Base-by-base conservation (phyloP, 1,284 basidiomycete genomes). In the Ganoderma resinaceum region DNA sequence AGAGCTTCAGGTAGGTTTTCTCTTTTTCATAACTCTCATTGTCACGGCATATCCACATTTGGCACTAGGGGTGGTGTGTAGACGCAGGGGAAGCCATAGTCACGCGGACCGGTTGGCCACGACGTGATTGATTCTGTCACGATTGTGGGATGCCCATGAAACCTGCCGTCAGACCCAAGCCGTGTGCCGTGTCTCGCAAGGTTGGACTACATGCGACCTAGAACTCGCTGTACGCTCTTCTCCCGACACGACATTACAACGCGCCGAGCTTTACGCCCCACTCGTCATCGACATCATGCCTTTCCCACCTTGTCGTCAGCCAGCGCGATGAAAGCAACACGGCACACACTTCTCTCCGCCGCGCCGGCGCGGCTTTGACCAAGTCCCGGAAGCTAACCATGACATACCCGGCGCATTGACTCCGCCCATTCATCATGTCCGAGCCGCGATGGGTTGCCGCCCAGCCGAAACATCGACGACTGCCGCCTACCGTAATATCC, bases 391-490 rank as follows among this genome's bases (percentile, higher is more conserved):
- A n/a, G 55, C 9, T 31, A 58, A n/a, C 55, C 16, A 58, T 58
- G 7, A 58, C 55, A 58, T 18, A 55, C 23, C 11, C 23, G 46
- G 18, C 33, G 55, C 55, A 58, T n/a, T 37, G 18, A 8, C 8
- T 58, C 55, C 33, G 55, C 55, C 33, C 55, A 35, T 58, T 33
- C 55, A 58, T 58, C 55, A 58, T 20, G 55, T 12, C 55, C 31
- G 33, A 26, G 12, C 33, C 20, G 18, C 33, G 6, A 58, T 18
- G n/a, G 20, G 20, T 33, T 37, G 9, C 55, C 55, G n/a, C 55
- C 18, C n/a, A 20, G 55, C 3, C n/a, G 33, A 35, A 37, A 29
- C 31, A 18, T 49, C 55, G 20, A 20, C 33, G 33, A 37, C 5
- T 35, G 18, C 55, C 55, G n/a, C 55, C 33, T 26, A 23, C n/a